These are phyloP conservation scores for Auriculariales sp. DNA, from an alignment of 768 basidiomycete species.

Conservation along the genomic window DNA sequence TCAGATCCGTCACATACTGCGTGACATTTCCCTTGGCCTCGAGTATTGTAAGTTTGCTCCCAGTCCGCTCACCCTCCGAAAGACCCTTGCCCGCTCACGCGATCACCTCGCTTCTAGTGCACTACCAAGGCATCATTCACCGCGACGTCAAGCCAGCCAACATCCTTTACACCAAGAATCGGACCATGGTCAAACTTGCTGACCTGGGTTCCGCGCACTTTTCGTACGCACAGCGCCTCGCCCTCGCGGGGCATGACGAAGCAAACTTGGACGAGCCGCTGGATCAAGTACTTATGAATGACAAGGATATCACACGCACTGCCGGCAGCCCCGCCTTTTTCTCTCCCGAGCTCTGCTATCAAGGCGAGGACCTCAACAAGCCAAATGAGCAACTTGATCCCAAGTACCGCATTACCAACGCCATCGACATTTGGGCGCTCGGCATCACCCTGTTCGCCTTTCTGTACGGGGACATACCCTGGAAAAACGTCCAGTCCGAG, in stretches of 20 bases:
- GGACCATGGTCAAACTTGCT: conserved; percentile 85
- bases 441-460: conserved; percentile 93
- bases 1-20: conserved; percentile 75
- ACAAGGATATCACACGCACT: conserved; percentile 74
- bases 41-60: conserved; percentile 66
- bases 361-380: conserved; percentile 20
- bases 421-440: conserved; percentile 96
- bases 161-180: conserved; percentile 78
- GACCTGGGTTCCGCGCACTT: conserved; percentile 98
- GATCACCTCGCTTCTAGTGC: conserved; percentile 38
- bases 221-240: conserved; percentile 73
- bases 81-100: background rate
- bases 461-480: conserved; percentile 71
- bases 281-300: conserved; percentile 62
- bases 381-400: conserved; percentile 15
- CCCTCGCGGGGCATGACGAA: conserved; percentile 38
- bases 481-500: conserved; percentile 32
- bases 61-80: conserved; percentile 3
- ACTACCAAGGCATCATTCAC: conserved; percentile 96
- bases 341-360: conserved; percentile 85
- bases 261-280: conserved; percentile 26
- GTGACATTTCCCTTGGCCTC: conserved; percentile 86
- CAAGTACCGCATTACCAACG: conserved; percentile 62
- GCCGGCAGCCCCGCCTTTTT: conserved; percentile 95
- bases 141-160: conserved; percentile 99